These are phyloP conservation scores for Trypanosoma avium DNA, from an alignment of 208 protist genomes.

Conservation along the genomic window DNA sequence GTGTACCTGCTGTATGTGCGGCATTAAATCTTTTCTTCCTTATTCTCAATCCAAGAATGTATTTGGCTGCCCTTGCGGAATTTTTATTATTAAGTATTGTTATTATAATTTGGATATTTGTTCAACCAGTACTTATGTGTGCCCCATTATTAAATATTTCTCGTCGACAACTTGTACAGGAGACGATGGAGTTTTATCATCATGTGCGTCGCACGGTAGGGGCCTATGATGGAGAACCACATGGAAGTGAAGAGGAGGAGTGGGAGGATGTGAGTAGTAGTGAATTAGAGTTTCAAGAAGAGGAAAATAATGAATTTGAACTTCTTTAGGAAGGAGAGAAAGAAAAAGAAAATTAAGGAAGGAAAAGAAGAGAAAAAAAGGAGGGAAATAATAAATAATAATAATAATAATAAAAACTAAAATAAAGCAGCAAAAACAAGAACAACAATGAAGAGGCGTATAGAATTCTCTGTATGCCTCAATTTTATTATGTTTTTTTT, in stretches of 20 bases:
- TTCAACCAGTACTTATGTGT: conserved; percentile 2
- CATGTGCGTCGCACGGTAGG: conserved; percentile 24
- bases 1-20: conserved; percentile 18
- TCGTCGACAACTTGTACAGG: conserved; percentile 16
- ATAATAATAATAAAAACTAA: too few species aligned
- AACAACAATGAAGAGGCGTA: too few species aligned
- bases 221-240: conserved; percentile 2
- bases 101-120: conserved; percentile 1
- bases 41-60: conserved; percentile 14
- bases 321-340: not conserved
- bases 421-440: too few species aligned
- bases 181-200: conserved; percentile 28
- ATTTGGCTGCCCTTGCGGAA: not conserved
- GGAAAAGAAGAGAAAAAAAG: not conserved
- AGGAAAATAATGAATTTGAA: too few species aligned
- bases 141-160: conserved; percentile 2
- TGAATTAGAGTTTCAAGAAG: too few species aligned
- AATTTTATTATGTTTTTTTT: too few species aligned
- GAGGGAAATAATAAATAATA: too few species aligned
- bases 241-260: not conserved
- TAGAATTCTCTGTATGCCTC: too few species aligned
- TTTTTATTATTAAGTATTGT: conserved; percentile 19
- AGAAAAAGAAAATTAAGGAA: not conserved
- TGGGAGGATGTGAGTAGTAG: not conserved
- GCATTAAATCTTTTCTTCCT: conserved; percentile 26